These are phyloP conservation scores for Galeopsis tetrahit DNA, from an alignment of 257 asterid species.

Conservation along the genomic window DNA sequence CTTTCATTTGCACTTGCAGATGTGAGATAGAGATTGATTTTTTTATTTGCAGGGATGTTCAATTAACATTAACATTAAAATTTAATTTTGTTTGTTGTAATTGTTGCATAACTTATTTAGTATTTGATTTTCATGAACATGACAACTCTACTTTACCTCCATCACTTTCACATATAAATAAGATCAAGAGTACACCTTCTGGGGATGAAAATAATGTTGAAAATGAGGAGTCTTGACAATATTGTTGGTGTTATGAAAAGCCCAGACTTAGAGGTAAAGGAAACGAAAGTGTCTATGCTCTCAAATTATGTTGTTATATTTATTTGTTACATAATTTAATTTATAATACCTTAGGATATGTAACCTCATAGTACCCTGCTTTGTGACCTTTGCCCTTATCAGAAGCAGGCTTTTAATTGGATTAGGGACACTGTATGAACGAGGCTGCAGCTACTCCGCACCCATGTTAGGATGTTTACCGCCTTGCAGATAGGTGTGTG, in stretches of 20 bases:
- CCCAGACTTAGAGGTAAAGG: slow-evolving; percentile 71
- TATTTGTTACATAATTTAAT: slow-evolving; percentile 29
- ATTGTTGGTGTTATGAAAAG: slow-evolving; percentile 84
- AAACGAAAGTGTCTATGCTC: slow-evolving; percentile 13
- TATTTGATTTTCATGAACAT: slow-evolving; percentile 49
- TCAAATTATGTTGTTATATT: slow-evolving; percentile 19
- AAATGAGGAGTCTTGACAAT: slow-evolving; percentile 74
- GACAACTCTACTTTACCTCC: slow-evolving; percentile 56
- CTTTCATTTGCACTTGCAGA: too few relatives aligned
- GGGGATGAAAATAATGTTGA: slow-evolving; percentile 59
- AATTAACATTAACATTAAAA: too few relatives aligned
- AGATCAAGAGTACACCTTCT: slow-evolving; percentile 49
- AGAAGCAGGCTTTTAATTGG: slow-evolving; percentile 98
- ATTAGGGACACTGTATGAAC: slow-evolving; percentile 68
- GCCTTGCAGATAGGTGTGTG: slow-evolving; percentile 72
- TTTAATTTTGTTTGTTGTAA: too few relatives aligned
- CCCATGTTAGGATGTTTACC: slow-evolving; percentile 96
- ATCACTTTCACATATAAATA: slow-evolving; percentile 49
- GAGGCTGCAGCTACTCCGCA: slow-evolving; percentile 82
- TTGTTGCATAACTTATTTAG: slow-evolving; percentile 32
- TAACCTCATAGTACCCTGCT: slow-evolving; percentile 85
- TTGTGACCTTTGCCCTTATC: slow-evolving; percentile 92
- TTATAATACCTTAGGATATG: slow-evolving; percentile 67
- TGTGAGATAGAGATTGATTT: too few relatives aligned
- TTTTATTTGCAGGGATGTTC: too few relatives aligned